Evolutionary conservation across 2,329 filamentous ascomycete genomes (phyloP), one percentile per base, ranked within the genome.

Genomic region (Epichloe typhina): DNA sequence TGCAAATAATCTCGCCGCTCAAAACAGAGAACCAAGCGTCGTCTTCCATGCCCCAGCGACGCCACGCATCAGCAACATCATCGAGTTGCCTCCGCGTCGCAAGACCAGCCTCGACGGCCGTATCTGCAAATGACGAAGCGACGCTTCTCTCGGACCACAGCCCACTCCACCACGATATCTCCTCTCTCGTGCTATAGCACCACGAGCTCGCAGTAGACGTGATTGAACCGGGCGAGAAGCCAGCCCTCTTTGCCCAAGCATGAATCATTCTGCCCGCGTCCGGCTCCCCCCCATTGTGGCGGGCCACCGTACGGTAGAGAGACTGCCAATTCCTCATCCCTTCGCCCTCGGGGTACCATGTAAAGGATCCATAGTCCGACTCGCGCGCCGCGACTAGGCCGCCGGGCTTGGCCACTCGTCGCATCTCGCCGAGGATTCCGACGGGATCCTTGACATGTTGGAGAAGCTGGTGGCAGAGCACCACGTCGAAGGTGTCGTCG

Each of bases 401-500:
- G 2, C 69, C 69, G 0, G 65, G 62, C 56, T 64, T 69, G 8
- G 69, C 57, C 0, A 73, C 66, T 0, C 71, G 62, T 3, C 64
- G 61, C 61, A 71, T 69, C 56, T 72, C 69, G 2, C 42, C n/a
- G 21, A 71, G 48, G 11, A 68, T 62, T 0, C 51, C 40, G 2
- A 66, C 62, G 4, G 62, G 62, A 33, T 64, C 59, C 3, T 62
- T 58, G 17, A 73, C 59, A 51, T 73, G 69, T 19, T 65, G 62
- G 19, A 74, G 57, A 4, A 71, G 55, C 53, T 72, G 69, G 21
- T 65, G 66, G 52, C 57, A 60, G 55, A 61, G 64, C 36, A 73
- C 64, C 7, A 72, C 56, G 52, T 72, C 69, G 53, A 72, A 72
- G 0, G 56, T 59, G 35, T 57, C 58, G 50, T 72, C 67, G 0